Percentiles rank a stretch among this genome's conserved stretches.
phyloP scores from a whole-genome alignment of 495 filamentous ascomycete genomes.

The Aspergillus conjunctus region DNA sequence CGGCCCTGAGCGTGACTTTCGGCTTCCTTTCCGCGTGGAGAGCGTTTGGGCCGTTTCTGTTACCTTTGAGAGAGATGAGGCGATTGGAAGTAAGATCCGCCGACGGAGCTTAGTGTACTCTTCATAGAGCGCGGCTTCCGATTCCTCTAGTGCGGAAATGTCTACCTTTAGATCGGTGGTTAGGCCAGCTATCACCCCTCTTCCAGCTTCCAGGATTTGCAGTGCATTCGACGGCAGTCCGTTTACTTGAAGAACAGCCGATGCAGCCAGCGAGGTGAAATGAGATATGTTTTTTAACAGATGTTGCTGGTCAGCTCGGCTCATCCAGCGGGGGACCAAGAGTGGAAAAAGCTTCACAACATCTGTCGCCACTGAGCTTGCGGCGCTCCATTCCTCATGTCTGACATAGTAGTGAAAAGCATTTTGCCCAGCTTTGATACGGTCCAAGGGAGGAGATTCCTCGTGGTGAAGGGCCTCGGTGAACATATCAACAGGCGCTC shows the following conservation, averaged over 20 bases:
- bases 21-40: background rate
- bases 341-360: constrained; percentile 8
- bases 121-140: background rate
- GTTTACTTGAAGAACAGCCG: background rate
- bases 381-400: background rate
- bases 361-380: background rate
- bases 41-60: background rate
- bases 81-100: background rate
- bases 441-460: constrained; percentile 11
- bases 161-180: background rate
- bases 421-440: constrained; percentile 4
- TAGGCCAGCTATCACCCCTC: constrained; percentile 1
- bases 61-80: no score
- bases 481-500: no score
- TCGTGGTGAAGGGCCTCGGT: no score
- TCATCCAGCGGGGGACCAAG: background rate
- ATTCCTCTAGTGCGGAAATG: background rate
- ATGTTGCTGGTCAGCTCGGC: constrained; percentile 6
- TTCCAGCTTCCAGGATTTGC: background rate
- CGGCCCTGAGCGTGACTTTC: background rate
- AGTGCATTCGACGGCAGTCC: background rate
- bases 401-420: background rate
- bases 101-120: background rate
- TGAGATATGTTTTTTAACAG: background rate
- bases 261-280: background rate